Conservation (phyloP, 148 eudicot species). For the Salicornia ramosissima region DNA sequence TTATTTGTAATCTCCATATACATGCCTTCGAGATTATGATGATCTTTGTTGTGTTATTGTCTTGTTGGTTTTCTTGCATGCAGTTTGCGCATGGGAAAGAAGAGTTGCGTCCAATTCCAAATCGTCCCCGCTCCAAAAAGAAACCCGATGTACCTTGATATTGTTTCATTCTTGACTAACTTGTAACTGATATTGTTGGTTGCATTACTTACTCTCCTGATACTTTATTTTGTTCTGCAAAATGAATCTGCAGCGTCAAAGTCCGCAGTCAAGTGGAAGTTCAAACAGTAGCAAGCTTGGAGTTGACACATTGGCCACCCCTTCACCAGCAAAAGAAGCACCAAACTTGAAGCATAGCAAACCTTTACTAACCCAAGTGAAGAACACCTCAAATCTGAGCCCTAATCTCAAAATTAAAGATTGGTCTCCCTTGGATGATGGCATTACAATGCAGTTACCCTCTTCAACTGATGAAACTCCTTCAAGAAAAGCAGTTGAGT, state of each 20-base stretch:
- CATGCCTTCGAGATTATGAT: not conserved
- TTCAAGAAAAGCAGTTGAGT: not conserved
- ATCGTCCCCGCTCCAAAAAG: constrained; percentile 30
- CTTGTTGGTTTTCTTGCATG: not conserved
- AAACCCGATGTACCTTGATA: constrained; percentile 29
- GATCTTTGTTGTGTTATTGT: not conserved
- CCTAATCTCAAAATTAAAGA: constrained; percentile 19
- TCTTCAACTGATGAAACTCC: constrained; percentile 22
- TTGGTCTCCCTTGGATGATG: constrained; percentile 70
- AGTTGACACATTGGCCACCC: not conserved
- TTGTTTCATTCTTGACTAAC: not conserved
- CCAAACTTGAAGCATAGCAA: constrained; percentile 7
- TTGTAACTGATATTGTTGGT: not conserved
- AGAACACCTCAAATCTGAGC: not conserved
- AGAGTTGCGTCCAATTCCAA: constrained; percentile 35
- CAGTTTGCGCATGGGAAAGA: constrained; percentile 61
- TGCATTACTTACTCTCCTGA: not conserved
- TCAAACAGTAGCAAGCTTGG: constrained; percentile 28
- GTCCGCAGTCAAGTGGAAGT: constrained; percentile 36
- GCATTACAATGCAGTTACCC: constrained; percentile 38
- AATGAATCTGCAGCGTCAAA: constrained; percentile 12
- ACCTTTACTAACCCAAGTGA: constrained; percentile 13
- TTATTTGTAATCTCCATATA: too few species aligned
- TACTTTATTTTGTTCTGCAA: not conserved
- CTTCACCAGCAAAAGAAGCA: constrained; percentile 14